A percentile compares a stretch with the other conserved stretches of the same genome.
Conservation (phyloP, 768 basidiomycete genomes). For the Tricholoma hemisulphureum region DNA sequence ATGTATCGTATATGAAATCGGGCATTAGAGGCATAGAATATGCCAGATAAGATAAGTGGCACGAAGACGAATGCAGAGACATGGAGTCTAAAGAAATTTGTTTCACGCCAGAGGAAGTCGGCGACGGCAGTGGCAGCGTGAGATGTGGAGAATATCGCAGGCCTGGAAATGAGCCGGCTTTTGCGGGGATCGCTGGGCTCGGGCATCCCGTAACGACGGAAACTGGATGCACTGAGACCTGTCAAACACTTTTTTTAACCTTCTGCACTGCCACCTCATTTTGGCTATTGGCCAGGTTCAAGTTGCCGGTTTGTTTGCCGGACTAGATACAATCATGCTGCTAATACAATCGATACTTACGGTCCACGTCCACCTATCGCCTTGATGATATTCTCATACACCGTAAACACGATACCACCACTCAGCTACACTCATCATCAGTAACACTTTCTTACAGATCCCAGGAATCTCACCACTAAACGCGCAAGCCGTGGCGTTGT, state of each 20-base stretch:
- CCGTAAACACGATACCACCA: conserved; percentile 90
- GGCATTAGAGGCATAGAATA: conserved; percentile 69
- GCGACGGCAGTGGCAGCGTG: neutral
- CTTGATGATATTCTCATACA: conserved; percentile 81
- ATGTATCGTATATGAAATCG: conserved; percentile 47
- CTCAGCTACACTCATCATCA: conserved; percentile 55
- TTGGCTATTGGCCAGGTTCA: neutral
- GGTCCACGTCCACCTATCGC: conserved; percentile 27
- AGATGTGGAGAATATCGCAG: neutral
- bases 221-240: neutral
- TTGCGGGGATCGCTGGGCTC: neutral
- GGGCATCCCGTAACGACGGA: neutral
- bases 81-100: conserved; percentile 56
- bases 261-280: neutral
- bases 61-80: conserved; percentile 49
- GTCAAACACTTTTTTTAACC: neutral
- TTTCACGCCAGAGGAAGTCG: conserved; percentile 9
- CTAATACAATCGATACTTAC: neutral
- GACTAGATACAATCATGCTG: neutral
- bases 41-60: conserved; percentile 58
- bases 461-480: conserved; percentile 61
- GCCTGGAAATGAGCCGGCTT: neutral
- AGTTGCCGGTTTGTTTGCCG: neutral
- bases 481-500: conserved; percentile 88
- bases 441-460: neutral